These are phyloP conservation scores for Sporothrix globosa DNA, from an alignment of 2,329 filamentous ascomycete species.

Conservation along the genomic window DNA sequence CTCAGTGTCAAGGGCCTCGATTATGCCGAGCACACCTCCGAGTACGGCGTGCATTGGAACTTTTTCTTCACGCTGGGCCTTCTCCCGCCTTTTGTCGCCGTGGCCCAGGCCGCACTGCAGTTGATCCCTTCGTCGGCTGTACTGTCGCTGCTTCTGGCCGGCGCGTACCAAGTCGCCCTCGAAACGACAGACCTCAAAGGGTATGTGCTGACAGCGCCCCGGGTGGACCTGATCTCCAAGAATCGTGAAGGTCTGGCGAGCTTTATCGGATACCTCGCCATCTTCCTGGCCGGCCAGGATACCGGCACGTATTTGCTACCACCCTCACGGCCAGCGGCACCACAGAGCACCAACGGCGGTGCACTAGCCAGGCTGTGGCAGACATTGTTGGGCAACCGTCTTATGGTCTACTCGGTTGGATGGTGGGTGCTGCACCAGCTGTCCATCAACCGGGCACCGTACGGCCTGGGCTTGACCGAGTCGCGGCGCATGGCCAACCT, in stretches of 20 bases:
- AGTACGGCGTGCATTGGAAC: constrained; percentile 99
- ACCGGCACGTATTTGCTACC: constrained; percentile 80
- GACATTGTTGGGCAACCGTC: constrained; percentile 47
- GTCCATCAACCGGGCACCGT: constrained; percentile 62
- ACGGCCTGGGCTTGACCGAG: constrained; percentile 74
- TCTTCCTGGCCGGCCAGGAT: constrained; percentile 88
- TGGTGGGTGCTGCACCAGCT: constrained; percentile 74
- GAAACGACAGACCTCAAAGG: constrained; percentile 77
- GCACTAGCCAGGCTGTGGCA: not conserved
- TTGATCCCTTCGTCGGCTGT: constrained; percentile 76
- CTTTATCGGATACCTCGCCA: constrained; percentile 89
- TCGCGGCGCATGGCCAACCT: constrained; percentile 91
- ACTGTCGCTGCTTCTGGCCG: constrained; percentile 69
- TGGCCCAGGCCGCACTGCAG: constrained; percentile 73
- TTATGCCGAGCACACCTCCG: constrained; percentile 95
- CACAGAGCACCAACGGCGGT: constrained; percentile 37
- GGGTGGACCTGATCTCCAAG: constrained; percentile 77
- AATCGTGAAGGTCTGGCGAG: constrained; percentile 97
- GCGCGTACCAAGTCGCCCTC: constrained; percentile 73
- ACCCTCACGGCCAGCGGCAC: constrained; percentile 49
- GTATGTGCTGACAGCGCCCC: constrained; percentile 80
- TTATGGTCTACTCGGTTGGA: constrained; percentile 65
- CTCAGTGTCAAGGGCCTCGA: constrained; percentile 91
- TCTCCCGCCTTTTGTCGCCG: constrained; percentile 82
- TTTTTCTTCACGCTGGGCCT: constrained; percentile 97